Conservation (phyloP, 202 grass and related monocot genomes). For the Zizania palustris region DNA sequence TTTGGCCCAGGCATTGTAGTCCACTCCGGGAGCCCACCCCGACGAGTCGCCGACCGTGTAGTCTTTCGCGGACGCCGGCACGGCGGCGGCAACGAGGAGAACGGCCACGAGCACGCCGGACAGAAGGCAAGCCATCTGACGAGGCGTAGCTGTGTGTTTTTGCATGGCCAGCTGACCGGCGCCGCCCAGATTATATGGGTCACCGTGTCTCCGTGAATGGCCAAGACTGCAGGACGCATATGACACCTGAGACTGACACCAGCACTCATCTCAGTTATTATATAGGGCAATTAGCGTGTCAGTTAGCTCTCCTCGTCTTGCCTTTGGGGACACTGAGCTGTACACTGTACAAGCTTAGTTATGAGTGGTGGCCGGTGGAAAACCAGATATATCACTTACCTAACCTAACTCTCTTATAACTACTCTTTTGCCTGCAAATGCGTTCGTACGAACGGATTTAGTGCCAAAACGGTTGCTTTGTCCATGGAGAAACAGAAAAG, state of each 20-base stretch:
- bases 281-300: conserved; percentile 18
- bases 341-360: not conserved
- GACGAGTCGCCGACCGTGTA: conserved; percentile 56
- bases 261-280: not conserved
- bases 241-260: not conserved
- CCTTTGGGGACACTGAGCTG: not conserved
- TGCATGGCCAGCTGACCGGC: not conserved
- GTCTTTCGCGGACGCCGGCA: conserved; percentile 49
- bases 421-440: not conserved
- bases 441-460: conserved; percentile 14
- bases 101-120: conserved; percentile 28
- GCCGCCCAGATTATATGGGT: not conserved
- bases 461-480: conserved; percentile 13
- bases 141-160: not conserved
- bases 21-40: conserved; percentile 54
- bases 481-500: not conserved
- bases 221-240: not conserved
- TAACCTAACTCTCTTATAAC: not conserved
- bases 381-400: not conserved
- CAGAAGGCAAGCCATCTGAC: conserved; percentile 34
- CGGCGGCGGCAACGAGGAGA: conserved; percentile 4
- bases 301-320: not conserved
- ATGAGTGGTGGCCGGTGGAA: not conserved
- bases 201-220: not conserved
- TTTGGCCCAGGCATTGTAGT: conserved; percentile 56